Base-by-base conservation (phyloP, 2,329 filamentous ascomycete species). In the Aspergillus hiratsukae region DNA sequence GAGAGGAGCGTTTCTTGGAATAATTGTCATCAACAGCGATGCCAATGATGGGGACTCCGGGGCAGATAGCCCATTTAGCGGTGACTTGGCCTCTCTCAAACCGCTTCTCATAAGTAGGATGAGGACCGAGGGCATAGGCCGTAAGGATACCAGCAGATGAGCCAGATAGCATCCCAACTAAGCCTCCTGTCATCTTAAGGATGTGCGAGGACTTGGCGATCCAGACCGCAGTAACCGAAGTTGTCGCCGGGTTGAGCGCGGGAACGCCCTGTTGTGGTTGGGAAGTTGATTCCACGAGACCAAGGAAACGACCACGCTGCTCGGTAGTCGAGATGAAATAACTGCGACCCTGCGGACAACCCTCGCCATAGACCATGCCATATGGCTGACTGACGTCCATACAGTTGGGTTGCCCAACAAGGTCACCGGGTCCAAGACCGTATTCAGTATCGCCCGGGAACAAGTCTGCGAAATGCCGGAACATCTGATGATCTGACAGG, bases 351-450 rank as follows among this genome's bases (percentile, higher is more conserved):
- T 90, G 89, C 0, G 91, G 91, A 55, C 88, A 90, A 1, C 91
- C 92, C 76, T 96, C 91, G 3, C 91, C 93, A 53, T 90, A 87
- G 7, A 96, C 77, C 75, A 93, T 84, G 8, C 93, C 93, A 69
- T 89, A 92, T 8, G 84, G 83, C 65, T 93, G 89, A 68, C 91
- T 96, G 37, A 96, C 84, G 69, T 96, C 92, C 88, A 97, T 92
- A 37, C 89, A 83, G 66, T 97, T 97, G 1, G 90, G 89, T 25
- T 87, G 78, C 17, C 88, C 90, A 9, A 91, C 86, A 52, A 86
- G 70, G 43, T 90, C 87, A 4, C 91, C 91, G 31, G 90, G 80
- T 3, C 89, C 91, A 51, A 92, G 72, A 3, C 93, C 93, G 73
- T 88, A 96, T 35, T 87, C 86, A 19, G 85, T 78, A 57, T 92